Percentiles rank a stretch among this genome's conserved stretches.
Evolutionary conservation across 2,329 filamentous ascomycete genomes (phyloP).

Genomic region (Capronia coronata): DNA sequence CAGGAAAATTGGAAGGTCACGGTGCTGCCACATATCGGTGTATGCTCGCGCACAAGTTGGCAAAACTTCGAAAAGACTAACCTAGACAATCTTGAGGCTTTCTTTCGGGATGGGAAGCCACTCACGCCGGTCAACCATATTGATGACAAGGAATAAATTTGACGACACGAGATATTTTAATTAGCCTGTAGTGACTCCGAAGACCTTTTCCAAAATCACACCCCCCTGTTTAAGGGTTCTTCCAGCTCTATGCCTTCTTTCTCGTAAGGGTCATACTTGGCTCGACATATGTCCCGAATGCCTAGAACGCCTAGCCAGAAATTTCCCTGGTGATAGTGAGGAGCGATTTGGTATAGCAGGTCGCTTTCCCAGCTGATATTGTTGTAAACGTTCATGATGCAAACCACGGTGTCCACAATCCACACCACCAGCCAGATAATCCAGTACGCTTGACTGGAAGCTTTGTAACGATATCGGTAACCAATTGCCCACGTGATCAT

Average conservation of each 20-base stretch:
- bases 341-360: slow-evolving; percentile 19
- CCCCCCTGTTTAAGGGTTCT: slow-evolving; percentile 2
- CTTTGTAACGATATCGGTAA: slow-evolving; percentile 19
- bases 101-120: slow-evolving; percentile 24
- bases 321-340: slow-evolving; percentile 15
- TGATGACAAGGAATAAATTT: too few species aligned
- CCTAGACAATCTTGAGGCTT: slow-evolving; percentile 28
- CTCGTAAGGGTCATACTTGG: slow-evolving; percentile 4
- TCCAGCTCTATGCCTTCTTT: slow-evolving; percentile 10
- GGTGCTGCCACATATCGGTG: slow-evolving; percentile 27
- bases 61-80: slow-evolving; percentile 29
- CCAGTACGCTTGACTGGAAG: slow-evolving; percentile 20
- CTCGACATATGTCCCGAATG: slow-evolving; percentile 11
- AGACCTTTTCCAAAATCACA: background rate
- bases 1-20: slow-evolving; percentile 4
- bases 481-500: slow-evolving; percentile 22
- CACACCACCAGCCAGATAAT: slow-evolving; percentile 21
- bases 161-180: too few species aligned
- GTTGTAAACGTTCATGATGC: slow-evolving; percentile 24
- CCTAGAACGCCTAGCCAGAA: slow-evolving; percentile 18
- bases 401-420: slow-evolving; percentile 16
- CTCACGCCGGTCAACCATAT: slow-evolving; percentile 14
- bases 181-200: too few species aligned
- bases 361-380: slow-evolving; percentile 23
- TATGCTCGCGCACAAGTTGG: slow-evolving; percentile 27